Evolutionary conservation across 306 rosid genomes (phyloP).

Genomic region (Acacia melanoxylon): DNA sequence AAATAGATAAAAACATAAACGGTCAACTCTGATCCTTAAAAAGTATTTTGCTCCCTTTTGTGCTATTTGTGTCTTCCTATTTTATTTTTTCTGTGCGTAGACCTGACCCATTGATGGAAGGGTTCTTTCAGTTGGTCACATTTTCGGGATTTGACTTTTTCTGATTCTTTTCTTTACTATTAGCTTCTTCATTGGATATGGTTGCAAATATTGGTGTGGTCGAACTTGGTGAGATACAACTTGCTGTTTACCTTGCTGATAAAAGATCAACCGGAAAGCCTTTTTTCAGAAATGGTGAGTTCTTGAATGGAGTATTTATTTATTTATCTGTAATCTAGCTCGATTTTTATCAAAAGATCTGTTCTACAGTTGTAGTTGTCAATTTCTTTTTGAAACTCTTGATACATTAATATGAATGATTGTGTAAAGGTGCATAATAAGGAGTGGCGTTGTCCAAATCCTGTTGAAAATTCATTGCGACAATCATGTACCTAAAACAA

Average conservation of each 20-base stretch:
- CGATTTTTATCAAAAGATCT: constrained; percentile 10
- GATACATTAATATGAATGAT: not conserved
- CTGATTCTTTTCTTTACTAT: constrained; percentile 28
- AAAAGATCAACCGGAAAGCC: constrained; percentile 77
- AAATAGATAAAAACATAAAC: no score
- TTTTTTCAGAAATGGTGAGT: constrained; percentile 75
- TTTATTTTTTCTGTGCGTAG: no score
- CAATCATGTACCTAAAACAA: constrained; percentile 21
- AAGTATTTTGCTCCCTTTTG: no score
- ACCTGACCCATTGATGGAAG: no score
- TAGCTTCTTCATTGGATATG: constrained; percentile 69
- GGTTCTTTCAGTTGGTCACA: no score
- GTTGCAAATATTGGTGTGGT: constrained; percentile 67
- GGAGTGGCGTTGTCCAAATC: constrained; percentile 5
- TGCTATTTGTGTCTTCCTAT: no score
- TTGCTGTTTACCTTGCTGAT: constrained; percentile 69
- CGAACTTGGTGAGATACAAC: constrained; percentile 79
- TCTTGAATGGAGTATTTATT: constrained; percentile 18
- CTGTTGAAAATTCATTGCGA: constrained; percentile 20
- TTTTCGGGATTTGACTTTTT: constrained; percentile 8
- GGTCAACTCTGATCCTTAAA: no score
- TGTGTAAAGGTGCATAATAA: not conserved
- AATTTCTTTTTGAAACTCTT: constrained; percentile 8
- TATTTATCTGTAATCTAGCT: constrained; percentile 5
- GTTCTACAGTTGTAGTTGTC: constrained; percentile 19